phyloP scores from a whole-genome alignment of 2,329 filamentous ascomycete genomes.

The Aureobasidium sp. region DNA sequence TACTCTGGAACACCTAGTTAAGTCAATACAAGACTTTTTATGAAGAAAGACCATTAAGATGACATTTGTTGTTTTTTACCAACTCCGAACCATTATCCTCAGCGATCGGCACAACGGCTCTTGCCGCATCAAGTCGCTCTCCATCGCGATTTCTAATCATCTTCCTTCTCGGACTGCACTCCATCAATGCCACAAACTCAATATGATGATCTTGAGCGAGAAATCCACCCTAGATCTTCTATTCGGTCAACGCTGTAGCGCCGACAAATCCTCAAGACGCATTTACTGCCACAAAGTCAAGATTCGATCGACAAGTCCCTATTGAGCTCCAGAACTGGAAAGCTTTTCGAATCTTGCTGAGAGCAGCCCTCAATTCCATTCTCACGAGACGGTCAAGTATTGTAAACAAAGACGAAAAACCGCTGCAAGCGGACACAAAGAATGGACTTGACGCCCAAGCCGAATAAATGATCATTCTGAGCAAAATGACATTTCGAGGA shows the following conservation, averaged over 20 bases:
- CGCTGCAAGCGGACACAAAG: not conserved
- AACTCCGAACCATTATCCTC: not conserved
- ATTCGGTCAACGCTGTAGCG: not conserved
- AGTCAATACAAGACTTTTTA: too few relatives aligned
- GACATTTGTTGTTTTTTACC: not conserved
- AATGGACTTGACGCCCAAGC: not conserved
- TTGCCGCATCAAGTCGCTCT: not conserved
- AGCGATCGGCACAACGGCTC: not conserved
- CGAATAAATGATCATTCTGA: not conserved
- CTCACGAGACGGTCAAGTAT: not conserved
- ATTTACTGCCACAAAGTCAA: not conserved
- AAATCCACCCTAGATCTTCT: too few relatives aligned
- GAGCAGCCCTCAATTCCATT: not conserved
- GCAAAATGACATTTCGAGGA: not conserved
- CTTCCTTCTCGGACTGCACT: too few relatives aligned
- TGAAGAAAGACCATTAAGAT: too few relatives aligned
- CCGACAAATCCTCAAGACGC: not conserved
- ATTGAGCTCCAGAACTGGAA: not conserved
- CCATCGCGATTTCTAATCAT: not conserved
- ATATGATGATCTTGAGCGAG: too few relatives aligned
- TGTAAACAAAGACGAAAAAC: not conserved
- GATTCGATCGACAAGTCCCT: not conserved
- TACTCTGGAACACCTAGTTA: too few relatives aligned
- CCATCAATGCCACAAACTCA: too few relatives aligned
- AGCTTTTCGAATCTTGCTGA: not conserved